phyloP scores from a whole-genome alignment of 768 basidiomycete species.

The Lentinula guzmanii region DNA sequence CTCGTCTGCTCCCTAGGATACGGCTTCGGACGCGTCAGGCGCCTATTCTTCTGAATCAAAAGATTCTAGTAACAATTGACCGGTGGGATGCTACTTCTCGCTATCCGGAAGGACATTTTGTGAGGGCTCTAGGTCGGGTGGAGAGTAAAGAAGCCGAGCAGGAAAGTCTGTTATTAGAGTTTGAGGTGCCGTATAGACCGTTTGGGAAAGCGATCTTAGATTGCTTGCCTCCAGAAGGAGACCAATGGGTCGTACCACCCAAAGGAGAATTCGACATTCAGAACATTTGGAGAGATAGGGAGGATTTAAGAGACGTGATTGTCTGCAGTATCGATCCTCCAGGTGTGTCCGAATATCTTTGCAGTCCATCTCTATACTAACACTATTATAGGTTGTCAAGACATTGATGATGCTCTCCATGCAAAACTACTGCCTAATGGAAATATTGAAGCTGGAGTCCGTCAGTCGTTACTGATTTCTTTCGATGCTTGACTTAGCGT shows the following conservation, averaged over 20 bases:
- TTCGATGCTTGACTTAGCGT: neutral
- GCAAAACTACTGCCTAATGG: conserved; percentile 84
- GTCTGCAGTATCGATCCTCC: conserved; percentile 98
- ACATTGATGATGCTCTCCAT: conserved; percentile 97
- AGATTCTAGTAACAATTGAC: conserved; percentile 94
- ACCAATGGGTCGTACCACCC: conserved; percentile 86
- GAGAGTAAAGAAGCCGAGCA: conserved; percentile 97
- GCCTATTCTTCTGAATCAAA: conserved; percentile 80
- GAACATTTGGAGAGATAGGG: conserved; percentile 73
- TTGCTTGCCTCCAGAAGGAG: conserved; percentile 86
- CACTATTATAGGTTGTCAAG: conserved; percentile 70
- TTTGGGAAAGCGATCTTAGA: conserved; percentile 94
- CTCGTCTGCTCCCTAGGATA: conserved; percentile 87
- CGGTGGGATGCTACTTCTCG: conserved; percentile 82
- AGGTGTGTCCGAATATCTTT: conserved; percentile 34
- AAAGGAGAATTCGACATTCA: conserved; percentile 42
- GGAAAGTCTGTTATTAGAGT: conserved; percentile 89
- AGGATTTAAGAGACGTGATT: conserved; percentile 79
- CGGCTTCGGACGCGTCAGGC: conserved; percentile 94
- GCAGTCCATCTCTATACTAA: neutral
- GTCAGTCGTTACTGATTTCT: conserved; percentile 46
- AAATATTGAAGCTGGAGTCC: conserved; percentile 95
- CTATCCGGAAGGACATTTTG: conserved; percentile 97
- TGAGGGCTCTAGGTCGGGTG: conserved; percentile 82
- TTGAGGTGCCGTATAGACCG: conserved; percentile 91